phyloP scores from a whole-genome alignment of 305 asterid genomes.

The Solanum hybrid region DNA sequence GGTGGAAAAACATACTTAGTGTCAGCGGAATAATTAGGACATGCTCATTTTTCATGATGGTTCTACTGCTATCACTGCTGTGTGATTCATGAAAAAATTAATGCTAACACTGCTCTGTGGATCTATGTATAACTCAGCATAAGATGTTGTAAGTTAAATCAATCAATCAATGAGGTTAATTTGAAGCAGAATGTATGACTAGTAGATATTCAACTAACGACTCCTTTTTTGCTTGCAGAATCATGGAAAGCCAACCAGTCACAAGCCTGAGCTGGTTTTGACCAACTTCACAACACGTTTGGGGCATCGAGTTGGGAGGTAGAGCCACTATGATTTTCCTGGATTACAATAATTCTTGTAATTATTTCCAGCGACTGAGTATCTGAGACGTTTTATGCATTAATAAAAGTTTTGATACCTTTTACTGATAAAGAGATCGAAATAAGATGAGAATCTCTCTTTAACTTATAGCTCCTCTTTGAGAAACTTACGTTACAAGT shows the following conservation, averaged over 20 bases:
- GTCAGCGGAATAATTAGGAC: not conserved
- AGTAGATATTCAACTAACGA: not conserved
- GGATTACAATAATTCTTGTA: not conserved
- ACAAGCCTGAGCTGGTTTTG: conserved; percentile 79
- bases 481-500: not conserved
- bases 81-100: not conserved
- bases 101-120: not conserved
- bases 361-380: not conserved
- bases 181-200: not conserved
- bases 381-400: not conserved
- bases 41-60: not conserved
- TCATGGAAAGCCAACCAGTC: conserved; percentile 94
- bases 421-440: not conserved
- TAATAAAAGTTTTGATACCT: not conserved
- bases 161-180: not conserved
- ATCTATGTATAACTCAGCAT: not conserved
- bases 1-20: not conserved
- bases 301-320: conserved; percentile 96
- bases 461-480: not conserved
- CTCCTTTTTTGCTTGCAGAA: conserved; percentile 39
- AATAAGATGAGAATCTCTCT: not conserved
- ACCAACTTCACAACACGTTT: conserved; percentile 84
- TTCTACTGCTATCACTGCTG: not conserved
- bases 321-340: not conserved
- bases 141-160: not conserved